A percentile compares a stretch with the other conserved stretches of the same genome.
These are phyloP conservation scores for Colletotrichum scovillei DNA, from an alignment of 2,329 filamentous ascomycete species.

Conservation along the genomic window DNA sequence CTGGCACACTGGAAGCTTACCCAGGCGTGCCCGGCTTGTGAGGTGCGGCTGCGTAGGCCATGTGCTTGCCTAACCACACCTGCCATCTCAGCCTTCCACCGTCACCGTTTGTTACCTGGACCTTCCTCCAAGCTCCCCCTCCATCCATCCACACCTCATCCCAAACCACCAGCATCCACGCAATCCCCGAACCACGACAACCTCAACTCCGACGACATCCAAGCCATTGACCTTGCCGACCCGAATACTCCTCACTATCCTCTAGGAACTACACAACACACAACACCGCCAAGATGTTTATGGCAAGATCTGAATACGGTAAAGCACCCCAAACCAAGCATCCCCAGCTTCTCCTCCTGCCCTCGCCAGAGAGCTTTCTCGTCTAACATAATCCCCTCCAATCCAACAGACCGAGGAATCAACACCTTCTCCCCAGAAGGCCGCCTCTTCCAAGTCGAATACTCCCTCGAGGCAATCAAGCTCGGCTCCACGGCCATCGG, in stretches of 20 bases:
- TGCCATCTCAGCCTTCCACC: constrained; percentile 27
- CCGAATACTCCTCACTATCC: background rate
- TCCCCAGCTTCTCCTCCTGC: constrained; percentile 33
- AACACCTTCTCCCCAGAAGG: constrained; percentile 99
- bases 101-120: constrained; percentile 34
- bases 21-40: background rate
- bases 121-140: constrained; percentile 31
- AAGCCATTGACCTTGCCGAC: constrained; percentile 4
- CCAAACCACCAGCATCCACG: constrained; percentile 11
- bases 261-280: constrained; percentile 31
- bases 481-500: constrained; percentile 98
- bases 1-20: background rate
- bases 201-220: constrained; percentile 10
- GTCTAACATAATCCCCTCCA: constrained; percentile 15
- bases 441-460: constrained; percentile 99
- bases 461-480: constrained; percentile 99
- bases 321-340: constrained; percentile 53
- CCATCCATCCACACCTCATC: constrained; percentile 17
- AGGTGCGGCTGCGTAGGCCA: constrained; percentile 48
- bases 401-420: constrained; percentile 29
- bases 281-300: constrained; percentile 86
- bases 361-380: background rate
- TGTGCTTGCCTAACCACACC: constrained; percentile 50
- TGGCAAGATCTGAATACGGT: constrained; percentile 99
- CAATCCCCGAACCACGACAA: constrained; percentile 15